Evolutionary conservation across 2,329 filamentous ascomycete genomes (phyloP).

Genomic region (Ascochyta viciae-villosae): DNA sequence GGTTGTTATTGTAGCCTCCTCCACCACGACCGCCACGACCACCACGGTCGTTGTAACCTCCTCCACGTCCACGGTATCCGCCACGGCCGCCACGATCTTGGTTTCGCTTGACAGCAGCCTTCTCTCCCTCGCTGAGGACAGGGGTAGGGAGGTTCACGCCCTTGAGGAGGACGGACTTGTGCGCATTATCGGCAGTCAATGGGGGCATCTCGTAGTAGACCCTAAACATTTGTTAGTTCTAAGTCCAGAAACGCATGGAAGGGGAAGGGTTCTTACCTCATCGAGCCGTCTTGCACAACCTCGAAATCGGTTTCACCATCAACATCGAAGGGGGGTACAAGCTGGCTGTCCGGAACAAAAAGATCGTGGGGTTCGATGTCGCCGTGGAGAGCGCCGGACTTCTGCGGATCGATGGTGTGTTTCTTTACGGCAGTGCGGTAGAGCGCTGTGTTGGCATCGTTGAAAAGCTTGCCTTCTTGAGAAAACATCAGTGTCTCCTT

Average conservation of each 20-base stretch:
- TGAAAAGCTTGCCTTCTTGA: constrained; percentile 83
- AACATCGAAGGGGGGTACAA: constrained; percentile 78
- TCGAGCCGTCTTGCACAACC: constrained; percentile 67
- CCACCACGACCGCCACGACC: constrained; percentile 36
- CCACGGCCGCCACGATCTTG: constrained; percentile 76
- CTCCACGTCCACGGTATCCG: constrained; percentile 52
- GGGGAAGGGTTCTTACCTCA: constrained; percentile 67
- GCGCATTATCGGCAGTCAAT: constrained; percentile 64
- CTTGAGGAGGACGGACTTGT: constrained; percentile 93
- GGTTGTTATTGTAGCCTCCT: constrained; percentile 23
- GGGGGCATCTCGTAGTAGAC: constrained; percentile 86
- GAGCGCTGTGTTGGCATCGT: constrained; percentile 82
- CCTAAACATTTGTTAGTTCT: constrained; percentile 55
- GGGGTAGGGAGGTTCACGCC: constrained; percentile 77
- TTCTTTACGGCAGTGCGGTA: constrained; percentile 78
- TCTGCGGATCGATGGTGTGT: constrained; percentile 75
- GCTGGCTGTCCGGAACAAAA: constrained; percentile 82
- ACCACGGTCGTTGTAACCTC: constrained; percentile 45
- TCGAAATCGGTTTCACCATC: constrained; percentile 51
- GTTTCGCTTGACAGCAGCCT: constrained; percentile 68
- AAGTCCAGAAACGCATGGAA: constrained; percentile 29
- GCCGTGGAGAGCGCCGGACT: constrained; percentile 80
- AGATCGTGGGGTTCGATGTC: constrained; percentile 80
- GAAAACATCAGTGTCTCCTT: constrained; percentile 84
- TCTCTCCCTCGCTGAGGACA: constrained; percentile 72